Evolutionary conservation across 1,139 yeast species (phyloP).

Genomic region (Yamadazyma conglobata): DNA sequence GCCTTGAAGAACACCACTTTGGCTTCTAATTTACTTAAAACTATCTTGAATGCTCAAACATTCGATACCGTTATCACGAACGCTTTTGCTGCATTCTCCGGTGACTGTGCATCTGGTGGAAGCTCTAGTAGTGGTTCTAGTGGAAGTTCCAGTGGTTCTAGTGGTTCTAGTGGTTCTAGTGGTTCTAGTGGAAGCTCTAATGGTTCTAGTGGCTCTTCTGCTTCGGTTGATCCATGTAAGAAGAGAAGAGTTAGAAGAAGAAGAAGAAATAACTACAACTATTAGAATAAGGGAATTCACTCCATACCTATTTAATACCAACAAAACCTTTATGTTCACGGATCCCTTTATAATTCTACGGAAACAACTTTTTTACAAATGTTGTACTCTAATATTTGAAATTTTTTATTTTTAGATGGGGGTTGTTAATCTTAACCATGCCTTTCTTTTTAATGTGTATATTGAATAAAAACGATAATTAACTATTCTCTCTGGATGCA

Average conservation of each 20-base stretch:
- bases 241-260: conserved; percentile 40
- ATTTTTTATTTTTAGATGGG: too few species aligned
- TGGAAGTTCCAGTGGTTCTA: conserved; percentile 14
- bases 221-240: conserved; percentile 26
- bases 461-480: background rate
- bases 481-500: too few species aligned
- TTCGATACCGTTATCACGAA: conserved; percentile 37
- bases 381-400: too few species aligned
- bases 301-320: too few species aligned
- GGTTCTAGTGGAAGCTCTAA: conserved; percentile 14
- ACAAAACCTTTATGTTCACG: too few species aligned
- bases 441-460: background rate
- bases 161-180: conserved; percentile 8
- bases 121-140: conserved; percentile 12
- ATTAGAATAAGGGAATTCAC: conserved; percentile 13
- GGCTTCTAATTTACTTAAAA: conserved; percentile 33
- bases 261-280: conserved; percentile 26
- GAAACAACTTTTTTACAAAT: too few species aligned
- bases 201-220: conserved; percentile 7
- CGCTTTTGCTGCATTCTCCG: conserved; percentile 43
- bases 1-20: conserved; percentile 39
- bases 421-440: background rate
- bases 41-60: conserved; percentile 33
- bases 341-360: too few species aligned
- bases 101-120: conserved; percentile 26